Base-by-base conservation (phyloP, 164 flowering plant species). In the Houttuynia cordata region DNA sequence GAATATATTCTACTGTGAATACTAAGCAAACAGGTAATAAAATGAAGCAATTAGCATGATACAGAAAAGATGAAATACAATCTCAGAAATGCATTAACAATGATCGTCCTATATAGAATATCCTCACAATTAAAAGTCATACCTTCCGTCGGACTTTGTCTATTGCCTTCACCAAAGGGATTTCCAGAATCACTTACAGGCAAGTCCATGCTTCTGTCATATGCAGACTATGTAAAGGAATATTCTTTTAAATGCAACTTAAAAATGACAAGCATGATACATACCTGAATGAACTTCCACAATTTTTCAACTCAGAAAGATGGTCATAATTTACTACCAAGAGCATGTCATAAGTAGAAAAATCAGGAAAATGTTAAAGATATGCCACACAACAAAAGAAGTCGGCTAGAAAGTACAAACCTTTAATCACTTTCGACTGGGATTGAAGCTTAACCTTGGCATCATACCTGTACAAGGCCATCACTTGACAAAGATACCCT, bases 401-500 rank as follows among this genome's bases (percentile, higher is more conserved):
- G 34, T 64, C n/a, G 62, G 12, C 39, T 14, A 17, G 39, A n/a
- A n/a, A n/a, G 12, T 10, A 41, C 82, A 58, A 63, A 94, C 99
- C 99, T 78, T 89, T 81, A 59, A 88, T 81, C 71, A 88, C 77
- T 70, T 82, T 86, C 18, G 77, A 78, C 74, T 84, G 79, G 60
- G 96, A 91, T 76, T 83, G 89, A 63, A 94, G 81, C 81, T 91
- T 94, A 68, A 94, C 97, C 1, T 95, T 91, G 59, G 88, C 72
- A 69, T 91, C 95, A 62, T 84, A 75, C 51, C 76, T 77, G 34
- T 84, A 85, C 53, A 91, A 37, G 34, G 91, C 97, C 55, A 91
- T 49, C 53, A 91, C 96, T 51, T 90, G 86, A 62, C 99, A 91
- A 53, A 83, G 82, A 65, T 85, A 81, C 12, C 99, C 99, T 74